Conservation (phyloP, 305 asterid species). For the Solanum chacoense region DNA sequence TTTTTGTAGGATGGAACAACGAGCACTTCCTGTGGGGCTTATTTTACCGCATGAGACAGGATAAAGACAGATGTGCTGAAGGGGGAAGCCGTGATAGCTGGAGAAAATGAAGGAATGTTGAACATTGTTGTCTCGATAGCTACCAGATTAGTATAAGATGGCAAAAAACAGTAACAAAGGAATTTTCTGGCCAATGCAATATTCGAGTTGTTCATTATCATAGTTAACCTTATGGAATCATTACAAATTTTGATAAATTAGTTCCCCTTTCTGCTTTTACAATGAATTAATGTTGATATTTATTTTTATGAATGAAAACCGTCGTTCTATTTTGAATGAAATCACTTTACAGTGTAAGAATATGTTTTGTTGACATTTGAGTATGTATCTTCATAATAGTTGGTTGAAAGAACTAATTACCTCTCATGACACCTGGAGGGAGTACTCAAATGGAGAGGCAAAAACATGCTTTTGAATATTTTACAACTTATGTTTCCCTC, state of each 20-base stretch:
- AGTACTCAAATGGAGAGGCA: background rate
- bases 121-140: background rate
- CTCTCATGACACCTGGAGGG: background rate
- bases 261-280: background rate
- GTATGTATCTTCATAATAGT: background rate
- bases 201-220: background rate
- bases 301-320: background rate
- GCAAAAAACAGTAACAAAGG: too few relatives aligned
- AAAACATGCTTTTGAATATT: too few relatives aligned
- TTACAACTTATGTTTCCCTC: background rate
- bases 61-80: too few relatives aligned
- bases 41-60: background rate
- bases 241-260: background rate
- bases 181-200: background rate
- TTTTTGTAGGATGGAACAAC: background rate
- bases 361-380: background rate
- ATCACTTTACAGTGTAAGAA: background rate
- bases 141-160: background rate
- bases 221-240: background rate
- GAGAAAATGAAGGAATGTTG: background rate
- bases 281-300: background rate
- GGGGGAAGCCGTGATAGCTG: background rate
- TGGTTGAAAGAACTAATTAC: too few relatives aligned
- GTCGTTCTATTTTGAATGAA: background rate
- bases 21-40: background rate